Evolutionary conservation across 169 alveolate species (phyloP), one percentile per base, ranked within the genome.

Genomic region (Cryptosporidium ryanae): DNA sequence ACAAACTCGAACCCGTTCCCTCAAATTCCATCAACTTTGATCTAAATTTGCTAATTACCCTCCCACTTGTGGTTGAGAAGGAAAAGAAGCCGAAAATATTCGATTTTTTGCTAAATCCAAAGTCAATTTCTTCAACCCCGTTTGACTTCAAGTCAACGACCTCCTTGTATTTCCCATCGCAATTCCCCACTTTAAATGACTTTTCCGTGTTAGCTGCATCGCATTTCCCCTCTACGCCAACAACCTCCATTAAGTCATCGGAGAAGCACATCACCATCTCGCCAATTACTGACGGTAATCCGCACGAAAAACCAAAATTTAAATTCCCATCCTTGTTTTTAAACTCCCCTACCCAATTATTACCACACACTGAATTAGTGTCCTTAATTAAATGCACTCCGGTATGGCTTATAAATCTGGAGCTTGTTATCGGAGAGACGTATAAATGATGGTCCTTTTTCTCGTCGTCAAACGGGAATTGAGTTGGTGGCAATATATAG

Each of bases 221-320:
- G 50, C 87, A 76, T 57, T 5, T 25, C 17, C 38, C 76, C 25
- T 76, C 68, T 57, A 76, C 13, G 1, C 87, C 87, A 38, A 25
- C 23, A 59, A 76, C 63, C 21, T 18, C 71, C 2, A 32, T 18
- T 7, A 43, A 17, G 2, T 54, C 50, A 18, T 59, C 87, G 3
- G 12, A 12, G 8, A 23, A 29, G 27, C 61, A 76, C 10, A 61
- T 59, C 0, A 15, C 46, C 2, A 76, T 21, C 43, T 76, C 64
- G 3, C 46, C 32, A 17, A 76, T 59, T 38, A n/a, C n/a, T 0
- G 52, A 2, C 34, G 50, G 10, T 10, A 32, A 54, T 4, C 71
- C 71, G 46, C 87, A 76, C 25, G 87, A 76, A 18, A 76, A 23
- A n/a, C 76, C 87, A 59, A 76, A 59, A 43, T 46, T 59, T 43